Evolutionary conservation across 768 basidiomycete genomes (phyloP).

Genomic region (Boletus rubroflammeus): DNA sequence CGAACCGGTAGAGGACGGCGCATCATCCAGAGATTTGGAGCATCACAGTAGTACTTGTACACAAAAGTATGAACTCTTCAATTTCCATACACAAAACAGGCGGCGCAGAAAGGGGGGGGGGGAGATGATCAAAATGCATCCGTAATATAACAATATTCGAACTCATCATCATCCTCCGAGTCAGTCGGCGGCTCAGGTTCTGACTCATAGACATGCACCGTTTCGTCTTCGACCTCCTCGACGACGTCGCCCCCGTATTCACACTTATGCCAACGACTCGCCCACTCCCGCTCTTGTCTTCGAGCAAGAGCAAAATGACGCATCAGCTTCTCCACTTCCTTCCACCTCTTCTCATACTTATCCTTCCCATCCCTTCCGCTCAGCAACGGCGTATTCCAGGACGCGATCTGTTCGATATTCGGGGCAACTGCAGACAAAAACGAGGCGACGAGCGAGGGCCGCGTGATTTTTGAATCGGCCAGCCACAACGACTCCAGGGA

Average conservation of each 20-base stretch:
- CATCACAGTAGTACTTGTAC: not conserved
- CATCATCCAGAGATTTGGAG: not conserved
- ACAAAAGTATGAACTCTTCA: not conserved
- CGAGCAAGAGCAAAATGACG: slow-evolving; percentile 19
- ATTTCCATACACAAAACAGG: not conserved
- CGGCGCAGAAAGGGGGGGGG: no score
- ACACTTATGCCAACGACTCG: not conserved
- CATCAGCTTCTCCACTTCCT: slow-evolving; percentile 20
- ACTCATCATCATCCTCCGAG: slow-evolving; percentile 25
- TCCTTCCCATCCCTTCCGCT: slow-evolving; percentile 23
- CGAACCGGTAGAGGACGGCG: no score
- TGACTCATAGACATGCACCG: slow-evolving; percentile 18
- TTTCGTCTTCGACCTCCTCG: slow-evolving; percentile 7
- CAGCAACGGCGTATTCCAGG: slow-evolving; percentile 31
- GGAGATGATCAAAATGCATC: slow-evolving; percentile 3
- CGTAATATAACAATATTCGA: slow-evolving; percentile 23
- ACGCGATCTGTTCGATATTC: slow-evolving; percentile 27
- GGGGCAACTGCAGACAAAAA: slow-evolving; percentile 30
- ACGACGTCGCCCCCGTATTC: not conserved
- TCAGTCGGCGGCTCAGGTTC: slow-evolving; percentile 21
- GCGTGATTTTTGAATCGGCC: slow-evolving; percentile 27
- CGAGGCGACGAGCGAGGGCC: slow-evolving; percentile 23
- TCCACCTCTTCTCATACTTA: slow-evolving; percentile 26
- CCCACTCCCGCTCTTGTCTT: slow-evolving; percentile 22
- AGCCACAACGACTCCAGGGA: slow-evolving; percentile 29